A percentile compares a stretch with the other conserved stretches of the same genome.
These are phyloP conservation scores for Amanita muscaria DNA, from an alignment of 768 basidiomycete genomes.

Conservation along the genomic window DNA sequence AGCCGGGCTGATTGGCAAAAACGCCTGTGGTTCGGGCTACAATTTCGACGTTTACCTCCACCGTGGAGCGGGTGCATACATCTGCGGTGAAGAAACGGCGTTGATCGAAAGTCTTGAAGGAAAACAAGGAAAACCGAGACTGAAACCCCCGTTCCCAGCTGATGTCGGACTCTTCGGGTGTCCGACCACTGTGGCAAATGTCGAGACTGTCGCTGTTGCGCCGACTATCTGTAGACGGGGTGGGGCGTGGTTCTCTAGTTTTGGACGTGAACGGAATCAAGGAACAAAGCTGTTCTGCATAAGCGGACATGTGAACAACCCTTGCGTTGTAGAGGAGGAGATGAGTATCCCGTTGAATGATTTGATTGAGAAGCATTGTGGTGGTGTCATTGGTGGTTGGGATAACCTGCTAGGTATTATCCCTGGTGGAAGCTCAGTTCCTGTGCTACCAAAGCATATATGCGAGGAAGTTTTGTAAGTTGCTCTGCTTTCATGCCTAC, in stretches of 20 bases:
- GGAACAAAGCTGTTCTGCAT: conserved; percentile 98
- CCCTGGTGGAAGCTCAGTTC: conserved; percentile 92
- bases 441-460: conserved; percentile 75
- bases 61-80: conserved; percentile 96
- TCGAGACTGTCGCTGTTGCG: conserved; percentile 96
- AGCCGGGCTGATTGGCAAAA: conserved; percentile 78
- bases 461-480: conserved; percentile 86
- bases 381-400: conserved; percentile 92
- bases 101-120: conserved; percentile 96
- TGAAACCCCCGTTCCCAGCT: conserved; percentile 98
- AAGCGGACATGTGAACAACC: conserved; percentile 96
- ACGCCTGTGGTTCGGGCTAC: conserved; percentile 90
- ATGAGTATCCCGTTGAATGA: conserved; percentile 97
- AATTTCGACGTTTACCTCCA: conserved; percentile 98
- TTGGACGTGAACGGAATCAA: conserved; percentile 87
- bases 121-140: conserved; percentile 94
- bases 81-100: conserved; percentile 98
- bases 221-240: conserved; percentile 94
- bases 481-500: not conserved
- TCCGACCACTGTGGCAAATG: conserved; percentile 95
- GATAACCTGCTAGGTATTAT: conserved; percentile 95
- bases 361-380: conserved; percentile 93
- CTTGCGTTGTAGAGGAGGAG: conserved; percentile 96
- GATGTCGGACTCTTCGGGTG: conserved; percentile 97
- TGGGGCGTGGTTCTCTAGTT: conserved; percentile 82